Percentiles rank a stretch among this genome's conserved stretches.
Conservation (phyloP, 148 eudicot species). For the Rhododendron ovatum region DNA sequence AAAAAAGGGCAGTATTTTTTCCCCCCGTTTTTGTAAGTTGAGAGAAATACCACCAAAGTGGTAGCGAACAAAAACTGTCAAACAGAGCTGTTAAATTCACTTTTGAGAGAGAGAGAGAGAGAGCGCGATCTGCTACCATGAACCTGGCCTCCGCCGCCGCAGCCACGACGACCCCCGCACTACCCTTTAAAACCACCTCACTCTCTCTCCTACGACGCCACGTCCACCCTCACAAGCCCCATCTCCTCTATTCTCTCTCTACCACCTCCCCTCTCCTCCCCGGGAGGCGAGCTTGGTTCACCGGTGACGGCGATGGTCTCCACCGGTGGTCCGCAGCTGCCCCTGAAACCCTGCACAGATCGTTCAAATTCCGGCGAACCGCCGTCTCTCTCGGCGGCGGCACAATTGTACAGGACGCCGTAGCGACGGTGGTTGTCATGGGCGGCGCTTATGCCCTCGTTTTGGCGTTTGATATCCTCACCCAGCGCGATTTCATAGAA, state of each 20-base stretch:
- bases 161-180: neutral
- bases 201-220: neutral
- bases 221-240: neutral
- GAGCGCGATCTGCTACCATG: neutral
- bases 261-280: neutral
- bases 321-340: neutral
- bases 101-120: neutral
- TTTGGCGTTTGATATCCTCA: conserved; percentile 44
- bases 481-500: conserved; percentile 34
- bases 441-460: conserved; percentile 56
- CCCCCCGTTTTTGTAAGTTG: too few relatives aligned
- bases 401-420: conserved; percentile 42
- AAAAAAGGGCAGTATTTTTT: too few relatives aligned
- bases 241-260: neutral
- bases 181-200: neutral
- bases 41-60: too few relatives aligned
- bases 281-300: neutral
- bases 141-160: neutral
- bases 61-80: too few relatives aligned
- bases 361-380: neutral
- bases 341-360: neutral
- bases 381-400: neutral
- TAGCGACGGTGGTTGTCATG: conserved; percentile 33
- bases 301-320: neutral
- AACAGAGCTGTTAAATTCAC: too few relatives aligned